A percentile compares a stretch with the other conserved stretches of the same genome.
These are phyloP conservation scores for Murraya koenigii DNA, from an alignment of 345 rosid species.

Conservation along the genomic window DNA sequence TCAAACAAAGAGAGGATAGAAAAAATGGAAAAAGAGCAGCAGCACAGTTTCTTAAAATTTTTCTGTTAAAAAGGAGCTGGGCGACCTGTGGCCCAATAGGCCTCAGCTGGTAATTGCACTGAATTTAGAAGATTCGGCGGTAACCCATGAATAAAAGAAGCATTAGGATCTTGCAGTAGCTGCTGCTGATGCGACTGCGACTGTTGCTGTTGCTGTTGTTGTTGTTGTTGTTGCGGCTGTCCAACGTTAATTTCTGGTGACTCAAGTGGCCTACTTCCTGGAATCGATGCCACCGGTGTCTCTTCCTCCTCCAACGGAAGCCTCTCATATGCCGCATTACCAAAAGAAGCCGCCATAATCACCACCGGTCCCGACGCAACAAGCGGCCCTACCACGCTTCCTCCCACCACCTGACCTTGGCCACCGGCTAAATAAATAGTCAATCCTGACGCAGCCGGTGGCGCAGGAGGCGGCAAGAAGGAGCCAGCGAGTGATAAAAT, in stretches of 20 bases:
- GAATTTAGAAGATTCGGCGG: conserved; percentile 78
- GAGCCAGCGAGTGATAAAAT: conserved; percentile 86
- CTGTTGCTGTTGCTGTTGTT: conserved; percentile 30
- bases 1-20: conserved; percentile 19
- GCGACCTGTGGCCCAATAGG: conserved; percentile 69
- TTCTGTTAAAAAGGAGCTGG: conserved; percentile 45
- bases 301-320: conserved; percentile 86
- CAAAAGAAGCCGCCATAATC: conserved; percentile 93
- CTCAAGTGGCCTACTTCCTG: conserved; percentile 38
- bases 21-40: background rate
- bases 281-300: conserved; percentile 20
- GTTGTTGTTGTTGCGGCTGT: conserved; percentile 20
- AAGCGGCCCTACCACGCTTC: conserved; percentile 77
- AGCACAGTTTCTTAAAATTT: background rate
- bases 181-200: conserved; percentile 47
- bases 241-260: conserved; percentile 31
- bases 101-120: conserved; percentile 65
- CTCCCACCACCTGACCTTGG: conserved; percentile 97
- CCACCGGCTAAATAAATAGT: conserved; percentile 93
- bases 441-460: conserved; percentile 81
- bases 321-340: conserved; percentile 96
- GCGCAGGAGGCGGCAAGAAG: conserved; percentile 93
- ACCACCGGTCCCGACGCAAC: conserved; percentile 86
- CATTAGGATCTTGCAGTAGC: conserved; percentile 63
- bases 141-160: conserved; percentile 64